Conservation (phyloP, 2,329 filamentous ascomycete species). For the Apiospora sp. region DNA sequence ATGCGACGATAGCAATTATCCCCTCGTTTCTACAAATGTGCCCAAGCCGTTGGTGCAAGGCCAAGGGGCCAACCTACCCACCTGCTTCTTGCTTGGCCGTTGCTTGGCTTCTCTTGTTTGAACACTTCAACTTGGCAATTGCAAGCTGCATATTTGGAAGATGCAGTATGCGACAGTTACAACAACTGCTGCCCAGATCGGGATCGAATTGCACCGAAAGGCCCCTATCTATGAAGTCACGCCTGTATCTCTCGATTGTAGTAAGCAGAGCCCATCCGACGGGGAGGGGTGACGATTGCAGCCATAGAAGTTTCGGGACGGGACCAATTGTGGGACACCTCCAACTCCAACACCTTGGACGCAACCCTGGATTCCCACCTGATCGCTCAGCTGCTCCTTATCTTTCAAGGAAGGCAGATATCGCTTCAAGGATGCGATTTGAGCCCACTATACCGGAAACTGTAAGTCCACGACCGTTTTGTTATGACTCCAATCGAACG, state of each 20-base stretch:
- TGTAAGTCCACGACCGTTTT: background rate
- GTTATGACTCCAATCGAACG: background rate
- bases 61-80: background rate
- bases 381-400: background rate
- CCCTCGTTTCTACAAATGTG: background rate
- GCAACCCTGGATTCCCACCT: background rate
- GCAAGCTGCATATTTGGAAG: background rate
- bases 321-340: background rate
- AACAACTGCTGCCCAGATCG: background rate
- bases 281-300: background rate
- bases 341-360: background rate
- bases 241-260: background rate
- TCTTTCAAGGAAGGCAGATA: background rate
- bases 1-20: background rate
- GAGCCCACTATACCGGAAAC: background rate
- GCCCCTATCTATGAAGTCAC: background rate
- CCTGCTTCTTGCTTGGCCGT: background rate
- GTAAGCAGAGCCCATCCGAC: background rate
- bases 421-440: background rate
- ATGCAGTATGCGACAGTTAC: background rate
- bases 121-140: background rate
- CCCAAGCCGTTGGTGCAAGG: background rate
- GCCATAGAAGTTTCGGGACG: background rate
- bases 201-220: background rate
- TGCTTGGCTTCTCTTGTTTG: conserved; percentile 4